A percentile compares a stretch with the other conserved stretches of the same genome.
Conservation (phyloP, 495 filamentous ascomycete genomes). For the Aspergillus sclerotiicarbonarius region DNA sequence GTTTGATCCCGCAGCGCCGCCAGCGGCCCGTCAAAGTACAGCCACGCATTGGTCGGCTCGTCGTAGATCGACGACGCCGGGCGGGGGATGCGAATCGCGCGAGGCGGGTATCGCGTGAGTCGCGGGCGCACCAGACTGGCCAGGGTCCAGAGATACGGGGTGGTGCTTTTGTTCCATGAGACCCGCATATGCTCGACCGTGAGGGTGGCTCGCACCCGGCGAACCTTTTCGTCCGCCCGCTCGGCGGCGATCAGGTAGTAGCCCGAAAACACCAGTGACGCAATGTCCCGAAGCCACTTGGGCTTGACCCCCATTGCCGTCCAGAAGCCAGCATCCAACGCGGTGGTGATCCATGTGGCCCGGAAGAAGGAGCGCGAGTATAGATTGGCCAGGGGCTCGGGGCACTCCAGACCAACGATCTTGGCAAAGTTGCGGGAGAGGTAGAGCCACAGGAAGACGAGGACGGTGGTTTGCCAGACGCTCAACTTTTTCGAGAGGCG, state of each 20-base stretch:
- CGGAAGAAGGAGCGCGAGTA: constrained; percentile 95
- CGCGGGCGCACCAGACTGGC: constrained; percentile 71
- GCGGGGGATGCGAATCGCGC: constrained; percentile 78
- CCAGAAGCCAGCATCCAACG: constrained; percentile 95
- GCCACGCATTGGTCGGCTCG: constrained; percentile 80
- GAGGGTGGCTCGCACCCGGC: constrained; percentile 78
- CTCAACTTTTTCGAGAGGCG: constrained; percentile 68
- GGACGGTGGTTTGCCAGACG: constrained; percentile 82
- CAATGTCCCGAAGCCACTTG: constrained; percentile 79
- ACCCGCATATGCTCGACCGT: constrained; percentile 90
- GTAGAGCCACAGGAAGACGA: constrained; percentile 90
- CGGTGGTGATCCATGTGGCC: constrained; percentile 95
- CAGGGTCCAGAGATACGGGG: constrained; percentile 73
- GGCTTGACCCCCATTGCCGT: constrained; percentile 88
- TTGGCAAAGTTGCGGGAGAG: constrained; percentile 89
- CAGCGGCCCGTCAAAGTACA: constrained; percentile 90
- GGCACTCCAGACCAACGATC: constrained; percentile 84
- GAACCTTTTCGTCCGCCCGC: constrained; percentile 94
- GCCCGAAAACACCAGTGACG: constrained; percentile 74
- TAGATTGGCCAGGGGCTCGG: constrained; percentile 90
- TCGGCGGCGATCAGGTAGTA: constrained; percentile 95
- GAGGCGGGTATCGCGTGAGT: constrained; percentile 72
- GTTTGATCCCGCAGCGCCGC: constrained; percentile 73
- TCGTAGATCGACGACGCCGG: constrained; percentile 75
- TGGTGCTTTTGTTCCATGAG: constrained; percentile 91